Evolutionary conservation across 2,329 filamentous ascomycete species (phyloP), one percentile per base, ranked within the genome.

Genomic region (Apiospora saccharicola): DNA sequence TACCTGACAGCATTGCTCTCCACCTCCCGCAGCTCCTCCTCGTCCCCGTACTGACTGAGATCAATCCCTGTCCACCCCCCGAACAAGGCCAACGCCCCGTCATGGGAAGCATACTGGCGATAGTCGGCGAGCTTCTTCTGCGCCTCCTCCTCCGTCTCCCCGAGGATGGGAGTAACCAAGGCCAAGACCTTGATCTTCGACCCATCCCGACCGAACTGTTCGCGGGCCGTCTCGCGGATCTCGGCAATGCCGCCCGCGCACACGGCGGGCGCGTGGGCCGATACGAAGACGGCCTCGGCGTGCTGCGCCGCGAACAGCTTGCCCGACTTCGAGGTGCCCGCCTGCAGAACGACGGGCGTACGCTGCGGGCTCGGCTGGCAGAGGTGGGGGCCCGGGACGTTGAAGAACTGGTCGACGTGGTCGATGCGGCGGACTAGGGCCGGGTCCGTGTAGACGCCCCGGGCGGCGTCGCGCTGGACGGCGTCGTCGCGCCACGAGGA

Each of bases 261-360:
- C 0, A 91, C 88, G 1, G 84, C 83, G 0, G 92, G 90, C 1
- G 88, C 88, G 78, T 93, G 91, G 0, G 90, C 90, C 0, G 89
- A 91, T 0, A 93, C 87, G 76, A 94, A 94, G 69, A 94, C 91
- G 2, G 88, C 91, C 77, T 94, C 92, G 0, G 92, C 92, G 77
- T 94, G 91, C 75, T 91, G 88, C 0, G 91, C 90, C 0, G 91
- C 91, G 75, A 94, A 94, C 0, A 82, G 80, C 79, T 91, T 92
- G 1, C 91, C 92, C 0, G 90, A 86, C 69, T 86, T 88, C 0
- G 90, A 92, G 0, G 91, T 92, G 0, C 92, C 92, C 0, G 92
- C 92, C 79, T 94, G 92, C 4, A 94, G 85, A 5, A 94, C 86
- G 1, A 94, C 84, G 0, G 92, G 92, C 0, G 91, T 93, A 3